Conservation (phyloP, 371 early-diverging fungal genomes). For the Fennellomyces sp. region DNA sequence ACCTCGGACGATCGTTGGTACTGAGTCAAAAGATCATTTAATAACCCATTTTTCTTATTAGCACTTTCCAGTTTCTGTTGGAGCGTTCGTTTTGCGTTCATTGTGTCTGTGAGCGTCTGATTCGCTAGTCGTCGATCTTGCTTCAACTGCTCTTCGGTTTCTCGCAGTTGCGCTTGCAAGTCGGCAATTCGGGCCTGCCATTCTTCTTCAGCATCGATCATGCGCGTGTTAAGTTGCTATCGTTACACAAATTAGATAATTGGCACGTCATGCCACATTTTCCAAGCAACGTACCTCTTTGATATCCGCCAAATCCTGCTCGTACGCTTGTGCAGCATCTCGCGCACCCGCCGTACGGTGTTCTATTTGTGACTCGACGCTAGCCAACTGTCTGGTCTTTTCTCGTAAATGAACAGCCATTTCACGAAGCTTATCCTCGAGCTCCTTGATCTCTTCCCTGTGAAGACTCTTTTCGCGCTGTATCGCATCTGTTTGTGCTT, state of each 20-base stretch:
- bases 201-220: constrained; percentile 26
- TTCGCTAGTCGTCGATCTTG: constrained; percentile 26
- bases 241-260: background rate
- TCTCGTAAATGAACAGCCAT: constrained; percentile 18
- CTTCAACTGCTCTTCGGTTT: constrained; percentile 18
- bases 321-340: constrained; percentile 13
- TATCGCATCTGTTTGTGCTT: constrained; percentile 34
- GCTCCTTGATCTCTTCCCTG: constrained; percentile 38
- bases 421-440: constrained; percentile 17
- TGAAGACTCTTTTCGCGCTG: constrained; percentile 34
- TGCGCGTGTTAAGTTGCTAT: constrained; percentile 7
- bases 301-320: constrained; percentile 20
- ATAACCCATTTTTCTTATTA: constrained; percentile 16
- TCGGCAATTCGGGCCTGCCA: constrained; percentile 20
- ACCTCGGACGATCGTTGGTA: constrained; percentile 12
- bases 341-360: constrained; percentile 5
- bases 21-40: constrained; percentile 24
- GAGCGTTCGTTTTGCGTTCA: constrained; percentile 20
- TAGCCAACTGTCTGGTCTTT: constrained; percentile 19
- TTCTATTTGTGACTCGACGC: constrained; percentile 16
- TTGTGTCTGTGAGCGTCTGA: constrained; percentile 20
- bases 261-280: background rate
- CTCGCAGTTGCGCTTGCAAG: constrained; percentile 17
- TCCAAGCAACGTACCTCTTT: constrained; percentile 13
- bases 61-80: constrained; percentile 24